A percentile compares a stretch with the other conserved stretches of the same genome.
Evolutionary conservation across 176 grass and related monocot species (phyloP).

Genomic region (Olyra latifolia): DNA sequence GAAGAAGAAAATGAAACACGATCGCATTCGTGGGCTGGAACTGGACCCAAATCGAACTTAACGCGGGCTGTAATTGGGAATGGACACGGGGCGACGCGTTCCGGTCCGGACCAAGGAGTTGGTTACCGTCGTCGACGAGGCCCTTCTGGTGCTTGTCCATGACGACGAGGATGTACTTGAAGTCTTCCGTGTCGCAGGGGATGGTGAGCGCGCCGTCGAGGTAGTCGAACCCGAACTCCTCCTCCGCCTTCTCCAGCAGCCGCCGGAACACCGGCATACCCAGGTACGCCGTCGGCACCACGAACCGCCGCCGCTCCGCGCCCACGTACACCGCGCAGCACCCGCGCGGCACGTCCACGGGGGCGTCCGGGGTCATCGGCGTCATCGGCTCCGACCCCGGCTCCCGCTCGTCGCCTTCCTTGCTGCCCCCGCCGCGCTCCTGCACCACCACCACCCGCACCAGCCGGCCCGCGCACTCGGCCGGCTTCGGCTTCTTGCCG

Average conservation of each 20-base stretch:
- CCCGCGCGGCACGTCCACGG: slow-evolving; percentile 39
- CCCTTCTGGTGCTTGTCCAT: slow-evolving; percentile 35
- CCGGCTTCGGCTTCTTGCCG: background rate
- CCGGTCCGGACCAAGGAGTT: background rate
- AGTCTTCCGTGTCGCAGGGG: slow-evolving; percentile 62
- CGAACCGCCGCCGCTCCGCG: slow-evolving; percentile 54
- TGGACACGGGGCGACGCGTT: too few relatives aligned
- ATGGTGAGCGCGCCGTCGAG: slow-evolving; percentile 50
- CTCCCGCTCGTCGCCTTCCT: background rate
- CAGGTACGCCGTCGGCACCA: slow-evolving; percentile 67
- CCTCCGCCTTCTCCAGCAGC: slow-evolving; percentile 67
- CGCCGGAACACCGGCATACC: slow-evolving; percentile 50
- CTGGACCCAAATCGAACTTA: background rate
- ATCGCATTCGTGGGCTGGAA: background rate
- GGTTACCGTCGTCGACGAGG: slow-evolving; percentile 51
- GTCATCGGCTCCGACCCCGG: background rate
- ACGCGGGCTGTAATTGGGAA: too few relatives aligned
- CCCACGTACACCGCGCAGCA: slow-evolving; percentile 53
- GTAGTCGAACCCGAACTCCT: slow-evolving; percentile 60
- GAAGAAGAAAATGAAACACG: background rate
- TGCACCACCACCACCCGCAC: background rate
- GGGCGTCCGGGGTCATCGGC: slow-evolving; percentile 24
- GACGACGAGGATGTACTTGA: slow-evolving; percentile 77
- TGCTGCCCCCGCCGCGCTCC: background rate
- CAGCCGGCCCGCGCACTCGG: background rate